Evolutionary conservation across 2,329 filamentous ascomycete genomes (phyloP).

Genomic region (Coniella vitis): DNA sequence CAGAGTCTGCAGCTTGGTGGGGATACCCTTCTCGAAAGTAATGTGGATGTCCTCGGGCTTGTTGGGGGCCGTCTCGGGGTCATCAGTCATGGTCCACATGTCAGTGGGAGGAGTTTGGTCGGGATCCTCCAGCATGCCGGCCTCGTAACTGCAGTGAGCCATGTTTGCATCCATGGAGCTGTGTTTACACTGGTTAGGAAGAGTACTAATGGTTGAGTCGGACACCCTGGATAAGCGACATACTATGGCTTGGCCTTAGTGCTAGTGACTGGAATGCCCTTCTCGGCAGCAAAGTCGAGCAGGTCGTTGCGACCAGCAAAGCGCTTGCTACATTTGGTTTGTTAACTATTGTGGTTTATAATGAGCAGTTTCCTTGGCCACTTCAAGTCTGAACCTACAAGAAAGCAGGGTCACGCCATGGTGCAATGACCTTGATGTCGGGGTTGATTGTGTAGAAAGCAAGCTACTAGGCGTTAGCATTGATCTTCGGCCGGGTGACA

Average conservation of each 20-base stretch:
- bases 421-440: conserved; percentile 65
- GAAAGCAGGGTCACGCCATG: conserved; percentile 65
- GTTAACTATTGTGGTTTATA: neutral
- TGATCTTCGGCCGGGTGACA: conserved; percentile 1
- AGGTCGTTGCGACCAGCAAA: conserved; percentile 65
- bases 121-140: conserved; percentile 63
- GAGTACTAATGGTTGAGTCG: neutral
- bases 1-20: conserved; percentile 41
- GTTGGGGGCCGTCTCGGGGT: conserved; percentile 64
- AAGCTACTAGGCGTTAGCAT: conserved; percentile 19
- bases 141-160: conserved; percentile 62
- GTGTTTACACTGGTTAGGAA: conserved; percentile 34
- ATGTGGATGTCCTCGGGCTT: conserved; percentile 65
- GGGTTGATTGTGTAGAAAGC: conserved; percentile 41
- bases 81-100: conserved; percentile 72
- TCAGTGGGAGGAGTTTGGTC: conserved; percentile 62
- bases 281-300: conserved; percentile 61
- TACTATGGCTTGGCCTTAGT: conserved; percentile 51
- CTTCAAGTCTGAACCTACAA: conserved; percentile 28
- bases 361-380: no score
- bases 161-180: conserved; percentile 48
- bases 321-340: conserved; percentile 34
- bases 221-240: neutral
- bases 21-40: conserved; percentile 69
- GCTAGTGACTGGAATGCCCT: conserved; percentile 64